Conservation (phyloP, 2,329 filamentous ascomycete genomes). For the Coniochaeta prunicola region DNA sequence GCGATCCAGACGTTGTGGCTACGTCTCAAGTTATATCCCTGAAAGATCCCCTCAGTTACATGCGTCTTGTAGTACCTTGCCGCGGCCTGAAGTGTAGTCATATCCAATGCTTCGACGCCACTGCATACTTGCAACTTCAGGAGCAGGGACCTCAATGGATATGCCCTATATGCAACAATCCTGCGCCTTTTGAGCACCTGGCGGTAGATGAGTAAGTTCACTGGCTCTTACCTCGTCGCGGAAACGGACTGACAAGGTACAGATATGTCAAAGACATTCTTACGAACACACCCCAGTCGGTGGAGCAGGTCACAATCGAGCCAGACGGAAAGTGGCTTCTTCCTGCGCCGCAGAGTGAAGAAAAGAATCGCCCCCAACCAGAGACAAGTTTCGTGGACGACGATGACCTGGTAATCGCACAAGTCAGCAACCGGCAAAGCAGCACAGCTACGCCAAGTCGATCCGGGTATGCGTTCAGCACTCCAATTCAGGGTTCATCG, state of each 20-base stretch:
- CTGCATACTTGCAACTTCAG: conserved; percentile 85
- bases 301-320: conserved; percentile 85
- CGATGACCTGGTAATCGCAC: conserved; percentile 44
- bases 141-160: conserved; percentile 95
- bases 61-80: conserved; percentile 73
- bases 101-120: conserved; percentile 91
- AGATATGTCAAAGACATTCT: conserved; percentile 88
- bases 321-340: conserved; percentile 71
- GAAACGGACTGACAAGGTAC: background rate
- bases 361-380: background rate
- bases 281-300: conserved; percentile 57
- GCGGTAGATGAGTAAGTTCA: conserved; percentile 74
- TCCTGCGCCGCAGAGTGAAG: conserved; percentile 13
- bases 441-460: conserved; percentile 29
- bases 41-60: conserved; percentile 85
- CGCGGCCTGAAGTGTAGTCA: conserved; percentile 76
- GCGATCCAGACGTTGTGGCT: conserved; percentile 82
- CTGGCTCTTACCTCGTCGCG: background rate
- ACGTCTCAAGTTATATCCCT: conserved; percentile 84
- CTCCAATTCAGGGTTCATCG: conserved; percentile 21
- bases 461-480: conserved; percentile 26
- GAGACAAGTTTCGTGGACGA: conserved; percentile 28
- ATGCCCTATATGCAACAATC: conserved; percentile 89
- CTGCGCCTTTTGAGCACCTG: conserved; percentile 71
- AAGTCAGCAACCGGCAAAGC: conserved; percentile 27